Base-by-base conservation (phyloP, 2,329 filamentous ascomycete genomes). In the Fusarium acutatum region DNA sequence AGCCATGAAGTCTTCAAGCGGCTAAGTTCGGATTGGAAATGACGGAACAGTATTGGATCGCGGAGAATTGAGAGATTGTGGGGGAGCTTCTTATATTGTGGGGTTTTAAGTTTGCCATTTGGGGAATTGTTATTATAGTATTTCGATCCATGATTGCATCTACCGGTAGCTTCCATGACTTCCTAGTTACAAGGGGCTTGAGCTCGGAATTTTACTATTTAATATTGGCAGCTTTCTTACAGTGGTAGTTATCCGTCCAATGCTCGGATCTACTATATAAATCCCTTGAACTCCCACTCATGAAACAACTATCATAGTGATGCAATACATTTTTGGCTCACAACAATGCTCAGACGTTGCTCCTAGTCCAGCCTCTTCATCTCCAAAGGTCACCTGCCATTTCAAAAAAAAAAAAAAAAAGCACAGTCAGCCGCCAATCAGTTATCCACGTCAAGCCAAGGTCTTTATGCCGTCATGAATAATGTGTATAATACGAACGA, bases 21-120 rank as follows among this genome's bases (percentile, higher is more conserved):
- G 77, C 70, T 78, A 79, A 71, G 73, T 78, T 79, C 77, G 77
- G 77, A 78, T 78, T 78, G 74, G 67, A 76, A 77, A 78, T 78
- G 43, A 75, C 76, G 76, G 75, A 78, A 77, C 64, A 69, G 67
- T 68, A 53, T 70, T 69, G 64, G 71, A 75, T 74, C 61, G 56
- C 57, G 71, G 73, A 62, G 64, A 59, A 74, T 35, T 40, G 38
- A 34, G 49, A 67, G 63, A 52, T 59, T 53, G 63, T 47, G 69
- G 72, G 72, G 71, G 57, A 67, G 49, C 41, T 66, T 61, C 26
- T 37, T 30, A 20, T 35, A 37, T 67, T 69, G 71, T 77, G 76
- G 75, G 73, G 74, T 53, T 61, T 46, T 59, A 26, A 37, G 56
- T 35, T 44, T 61, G 30, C 15, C 35, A 37, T 67, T 67, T 43